Percentiles rank a stretch among this genome's conserved stretches.
Evolutionary conservation across 2,329 filamentous ascomycete genomes (phyloP).

Genomic region (Ophiostoma himal-ulmi): DNA sequence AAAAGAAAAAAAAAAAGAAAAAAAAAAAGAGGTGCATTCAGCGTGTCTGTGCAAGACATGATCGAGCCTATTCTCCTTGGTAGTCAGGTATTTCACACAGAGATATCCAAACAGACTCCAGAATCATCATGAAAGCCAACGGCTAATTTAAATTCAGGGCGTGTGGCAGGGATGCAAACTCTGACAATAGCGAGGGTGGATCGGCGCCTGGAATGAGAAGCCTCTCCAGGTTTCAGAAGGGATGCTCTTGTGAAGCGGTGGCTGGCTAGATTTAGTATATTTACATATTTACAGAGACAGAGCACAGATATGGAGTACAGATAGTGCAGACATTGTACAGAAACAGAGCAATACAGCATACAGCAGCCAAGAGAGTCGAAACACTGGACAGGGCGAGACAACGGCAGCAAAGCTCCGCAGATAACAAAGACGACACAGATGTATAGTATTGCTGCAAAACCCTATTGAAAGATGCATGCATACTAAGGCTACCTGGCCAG

Average conservation of each 20-base stretch:
- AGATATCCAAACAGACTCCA: too few relatives aligned
- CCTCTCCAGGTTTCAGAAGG: conserved; percentile 20
- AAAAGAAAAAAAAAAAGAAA: too few relatives aligned
- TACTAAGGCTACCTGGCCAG: too few relatives aligned
- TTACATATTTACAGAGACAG: too few relatives aligned
- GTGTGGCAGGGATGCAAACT: conserved; percentile 17
- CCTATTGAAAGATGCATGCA: too few relatives aligned
- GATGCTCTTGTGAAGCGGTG: background rate
- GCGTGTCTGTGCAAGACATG: background rate
- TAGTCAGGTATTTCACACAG: background rate
- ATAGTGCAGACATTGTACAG: background rate
- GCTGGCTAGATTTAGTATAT: conserved; percentile 6
- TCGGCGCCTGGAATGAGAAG: conserved; percentile 17
- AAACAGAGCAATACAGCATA: background rate
- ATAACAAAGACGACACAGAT: background rate
- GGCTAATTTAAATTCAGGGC: conserved; percentile 14
- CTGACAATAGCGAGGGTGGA: conserved; percentile 17
- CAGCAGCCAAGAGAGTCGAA: background rate
- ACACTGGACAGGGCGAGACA: conserved; percentile 9
- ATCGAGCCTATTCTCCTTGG: background rate
- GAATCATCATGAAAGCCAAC: background rate
- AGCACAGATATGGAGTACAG: background rate
- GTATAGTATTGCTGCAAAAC: background rate
- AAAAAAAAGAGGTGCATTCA: background rate
- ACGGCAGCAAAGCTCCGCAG: background rate